Conservation (phyloP, 2,329 filamentous ascomycete species). For the Trichophyton schoenleinii region DNA sequence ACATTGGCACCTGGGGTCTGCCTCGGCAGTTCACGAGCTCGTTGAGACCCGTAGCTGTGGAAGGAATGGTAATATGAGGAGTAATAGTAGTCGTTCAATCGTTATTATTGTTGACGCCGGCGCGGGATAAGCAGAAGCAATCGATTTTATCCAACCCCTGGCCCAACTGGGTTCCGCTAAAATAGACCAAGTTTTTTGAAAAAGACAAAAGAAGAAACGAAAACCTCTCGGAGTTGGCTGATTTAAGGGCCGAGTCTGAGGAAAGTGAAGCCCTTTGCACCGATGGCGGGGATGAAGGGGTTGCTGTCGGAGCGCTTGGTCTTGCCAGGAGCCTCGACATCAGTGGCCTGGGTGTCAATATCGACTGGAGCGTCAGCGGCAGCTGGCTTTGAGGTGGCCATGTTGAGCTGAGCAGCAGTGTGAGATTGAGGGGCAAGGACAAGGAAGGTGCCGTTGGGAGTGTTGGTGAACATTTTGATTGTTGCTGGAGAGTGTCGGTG, state of each 20-base stretch:
- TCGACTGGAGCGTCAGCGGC: background rate
- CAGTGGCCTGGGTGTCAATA: background rate
- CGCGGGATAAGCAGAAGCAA: background rate
- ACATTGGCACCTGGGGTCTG: background rate
- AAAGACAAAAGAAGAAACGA: background rate
- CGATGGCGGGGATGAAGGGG: slow-evolving; percentile 6
- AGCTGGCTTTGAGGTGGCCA: background rate
- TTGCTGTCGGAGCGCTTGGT: slow-evolving; percentile 12
- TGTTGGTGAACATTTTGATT: slow-evolving; percentile 14
- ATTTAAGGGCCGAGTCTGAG: slow-evolving; percentile 13
- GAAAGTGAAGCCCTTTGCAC: slow-evolving; percentile 8
- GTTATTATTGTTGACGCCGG: background rate
- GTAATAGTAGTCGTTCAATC: background rate
- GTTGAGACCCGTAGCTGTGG: background rate
- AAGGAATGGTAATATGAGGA: background rate
- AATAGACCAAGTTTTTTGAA: background rate
- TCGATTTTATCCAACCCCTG: background rate
- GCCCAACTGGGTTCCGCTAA: background rate
- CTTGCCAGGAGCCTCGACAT: slow-evolving; percentile 2
- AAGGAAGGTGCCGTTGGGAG: slow-evolving; percentile 14
- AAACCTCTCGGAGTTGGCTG: background rate
- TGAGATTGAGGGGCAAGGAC: slow-evolving; percentile 14
- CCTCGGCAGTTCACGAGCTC: slow-evolving; percentile 1
- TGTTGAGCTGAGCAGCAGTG: slow-evolving; percentile 6
- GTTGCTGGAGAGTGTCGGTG: background rate